These are phyloP conservation scores for Aspergillus funiculosus DNA, from an alignment of 495 filamentous ascomycete genomes.

Conservation along the genomic window DNA sequence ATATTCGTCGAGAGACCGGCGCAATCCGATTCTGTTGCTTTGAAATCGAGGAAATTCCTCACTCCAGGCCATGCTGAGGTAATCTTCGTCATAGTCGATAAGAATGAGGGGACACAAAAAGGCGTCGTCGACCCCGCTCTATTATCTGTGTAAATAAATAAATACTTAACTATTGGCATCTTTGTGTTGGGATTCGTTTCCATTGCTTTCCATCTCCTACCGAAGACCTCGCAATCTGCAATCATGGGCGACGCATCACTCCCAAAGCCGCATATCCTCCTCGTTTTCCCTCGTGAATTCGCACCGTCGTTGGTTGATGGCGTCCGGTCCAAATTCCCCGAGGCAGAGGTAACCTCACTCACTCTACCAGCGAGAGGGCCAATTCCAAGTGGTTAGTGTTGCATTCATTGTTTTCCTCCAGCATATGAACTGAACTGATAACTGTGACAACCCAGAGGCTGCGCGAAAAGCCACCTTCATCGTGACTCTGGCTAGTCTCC, in stretches of 20 bases:
- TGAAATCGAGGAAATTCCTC: neutral
- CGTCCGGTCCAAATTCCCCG: constrained; percentile 15
- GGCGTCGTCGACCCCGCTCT: neutral
- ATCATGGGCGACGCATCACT: constrained; percentile 36
- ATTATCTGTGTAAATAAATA: neutral
- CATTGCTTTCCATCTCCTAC: neutral
- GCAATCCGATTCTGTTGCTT: no score
- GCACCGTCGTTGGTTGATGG: constrained; percentile 2
- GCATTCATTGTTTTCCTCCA: neutral
- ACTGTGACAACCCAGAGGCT: constrained; percentile 9
- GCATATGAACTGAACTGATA: no score
- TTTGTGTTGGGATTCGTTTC: no score
- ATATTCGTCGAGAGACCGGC: no score
- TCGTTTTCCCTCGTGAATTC: constrained; percentile 11
- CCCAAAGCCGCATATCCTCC: constrained; percentile 10
- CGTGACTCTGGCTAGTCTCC: constrained; percentile 17
- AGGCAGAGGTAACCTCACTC: constrained; percentile 7
- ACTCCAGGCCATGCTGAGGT: neutral
- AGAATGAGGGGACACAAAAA: neutral
- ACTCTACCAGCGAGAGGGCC: constrained; percentile 2
- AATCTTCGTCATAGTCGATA: neutral
- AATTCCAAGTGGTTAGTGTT: constrained; percentile 16
- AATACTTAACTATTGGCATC: no score
- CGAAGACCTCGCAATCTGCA: neutral
- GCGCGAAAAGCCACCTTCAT: constrained; percentile 16